Percentiles rank a stretch among this genome's conserved stretches.
These are phyloP conservation scores for Colletotrichum nymphaeae DNA, from an alignment of 2,329 filamentous ascomycete genomes.

Conservation along the genomic window DNA sequence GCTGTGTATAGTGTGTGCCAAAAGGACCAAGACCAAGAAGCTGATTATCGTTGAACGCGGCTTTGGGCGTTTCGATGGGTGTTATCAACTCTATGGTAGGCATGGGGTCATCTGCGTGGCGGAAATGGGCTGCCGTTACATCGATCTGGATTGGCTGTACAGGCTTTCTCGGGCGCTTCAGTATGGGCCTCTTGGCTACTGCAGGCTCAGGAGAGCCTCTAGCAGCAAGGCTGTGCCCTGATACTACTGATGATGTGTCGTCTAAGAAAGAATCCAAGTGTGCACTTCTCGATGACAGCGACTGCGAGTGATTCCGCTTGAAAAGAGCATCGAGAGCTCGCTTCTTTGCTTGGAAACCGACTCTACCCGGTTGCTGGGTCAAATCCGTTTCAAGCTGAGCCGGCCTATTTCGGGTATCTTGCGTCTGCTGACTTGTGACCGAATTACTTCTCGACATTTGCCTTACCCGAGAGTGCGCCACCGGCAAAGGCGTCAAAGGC, in stretches of 20 bases:
- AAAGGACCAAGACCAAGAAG: conserved; percentile 65
- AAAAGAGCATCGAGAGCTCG: conserved; percentile 66
- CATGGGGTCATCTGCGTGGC: conserved; percentile 65
- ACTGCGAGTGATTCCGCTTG: conserved; percentile 41
- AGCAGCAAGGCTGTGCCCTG: neutral
- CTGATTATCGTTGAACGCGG: neutral
- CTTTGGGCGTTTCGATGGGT: conserved; percentile 31
- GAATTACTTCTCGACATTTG: conserved; percentile 36
- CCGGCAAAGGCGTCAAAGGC: conserved; percentile 4
- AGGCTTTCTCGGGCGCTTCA: conserved; percentile 55
- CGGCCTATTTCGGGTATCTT: conserved; percentile 47
- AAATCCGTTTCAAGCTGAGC: conserved; percentile 67
- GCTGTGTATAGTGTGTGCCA: conserved; percentile 69
- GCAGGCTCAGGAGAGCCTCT: conserved; percentile 13
- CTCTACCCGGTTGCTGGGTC: conserved; percentile 44
- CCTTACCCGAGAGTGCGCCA: neutral
- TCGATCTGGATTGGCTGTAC: conserved; percentile 58
- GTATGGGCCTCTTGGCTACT: neutral
- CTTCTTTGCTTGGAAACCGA: conserved; percentile 63
- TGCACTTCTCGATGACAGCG: conserved; percentile 22
- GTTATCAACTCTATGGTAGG: conserved; percentile 35
- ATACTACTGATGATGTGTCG: conserved; percentile 21
- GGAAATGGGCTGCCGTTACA: conserved; percentile 62
- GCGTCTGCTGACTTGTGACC: conserved; percentile 13
- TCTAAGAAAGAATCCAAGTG: conserved; percentile 22